These are phyloP conservation scores for Mesembryanthemum crystallinum DNA, from an alignment of 148 eudicot species.

Conservation along the genomic window DNA sequence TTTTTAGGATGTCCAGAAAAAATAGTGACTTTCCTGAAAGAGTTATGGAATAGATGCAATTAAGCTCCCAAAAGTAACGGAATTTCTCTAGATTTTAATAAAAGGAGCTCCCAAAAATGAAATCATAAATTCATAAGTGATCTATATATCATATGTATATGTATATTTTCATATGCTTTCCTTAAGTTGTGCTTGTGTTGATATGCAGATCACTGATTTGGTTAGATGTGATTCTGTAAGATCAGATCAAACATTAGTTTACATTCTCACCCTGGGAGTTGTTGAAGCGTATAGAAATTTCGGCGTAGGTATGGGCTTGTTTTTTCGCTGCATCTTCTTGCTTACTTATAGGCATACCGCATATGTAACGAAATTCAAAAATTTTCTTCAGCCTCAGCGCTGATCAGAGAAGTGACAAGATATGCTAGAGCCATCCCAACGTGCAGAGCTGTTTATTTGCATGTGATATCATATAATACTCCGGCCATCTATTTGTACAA, in stretches of 20 bases:
- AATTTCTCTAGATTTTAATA: neutral
- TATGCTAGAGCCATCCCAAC: slow-evolving; percentile 67
- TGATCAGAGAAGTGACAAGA: slow-evolving; percentile 75
- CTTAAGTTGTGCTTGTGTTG: slow-evolving; percentile 12
- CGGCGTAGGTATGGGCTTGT: slow-evolving; percentile 63
- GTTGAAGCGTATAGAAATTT: slow-evolving; percentile 85
- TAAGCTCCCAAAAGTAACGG: neutral
- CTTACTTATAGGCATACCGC: slow-evolving; percentile 13
- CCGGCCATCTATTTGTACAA: slow-evolving; percentile 83
- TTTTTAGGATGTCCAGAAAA: too few species aligned
- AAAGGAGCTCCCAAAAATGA: neutral
- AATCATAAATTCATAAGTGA: neutral
- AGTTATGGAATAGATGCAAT: too few species aligned
- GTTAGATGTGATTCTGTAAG: slow-evolving; percentile 59
- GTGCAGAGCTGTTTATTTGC: slow-evolving; percentile 83
- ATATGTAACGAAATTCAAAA: slow-evolving; percentile 1
- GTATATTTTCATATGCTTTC: neutral
- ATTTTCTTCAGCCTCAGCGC: slow-evolving; percentile 59
- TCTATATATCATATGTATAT: neutral
- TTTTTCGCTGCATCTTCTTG: slow-evolving; percentile 5
- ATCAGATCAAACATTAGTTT: slow-evolving; percentile 69
- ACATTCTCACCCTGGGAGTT: slow-evolving; percentile 90
- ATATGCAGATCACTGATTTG: slow-evolving; percentile 72
- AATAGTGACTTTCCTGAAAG: too few species aligned
- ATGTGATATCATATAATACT: slow-evolving; percentile 86